phyloP scores from a whole-genome alignment of 1,284 basidiomycete genomes.

The Anthracocystis walkeri region DNA sequence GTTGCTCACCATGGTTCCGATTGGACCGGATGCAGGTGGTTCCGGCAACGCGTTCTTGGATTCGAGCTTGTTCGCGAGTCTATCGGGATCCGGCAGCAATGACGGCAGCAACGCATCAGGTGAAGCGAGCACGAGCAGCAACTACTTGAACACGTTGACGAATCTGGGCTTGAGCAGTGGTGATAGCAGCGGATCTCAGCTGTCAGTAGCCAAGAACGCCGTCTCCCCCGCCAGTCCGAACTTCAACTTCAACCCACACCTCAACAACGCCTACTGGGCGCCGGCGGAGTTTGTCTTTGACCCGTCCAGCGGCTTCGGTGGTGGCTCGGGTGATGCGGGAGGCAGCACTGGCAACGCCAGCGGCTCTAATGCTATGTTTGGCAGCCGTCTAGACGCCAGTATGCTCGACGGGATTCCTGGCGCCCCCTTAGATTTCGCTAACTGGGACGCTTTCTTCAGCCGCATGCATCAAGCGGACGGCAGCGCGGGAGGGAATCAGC shows the following conservation, averaged over 20 bases:
- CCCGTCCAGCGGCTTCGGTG: neutral
- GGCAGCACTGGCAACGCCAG: neutral
- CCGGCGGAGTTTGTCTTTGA: constrained; percentile 36
- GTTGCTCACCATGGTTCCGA: constrained; percentile 58
- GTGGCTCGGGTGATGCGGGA: neutral
- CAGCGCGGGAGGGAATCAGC: neutral
- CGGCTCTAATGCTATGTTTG: constrained; percentile 14
- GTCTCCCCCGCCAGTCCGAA: constrained; percentile 34
- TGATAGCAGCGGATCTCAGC: constrained; percentile 9
- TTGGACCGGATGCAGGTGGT: constrained; percentile 23
- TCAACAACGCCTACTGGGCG: constrained; percentile 56
- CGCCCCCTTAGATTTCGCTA: constrained; percentile 54
- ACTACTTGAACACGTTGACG: constrained; percentile 18
- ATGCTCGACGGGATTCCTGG: constrained; percentile 54
- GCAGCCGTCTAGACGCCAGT: constrained; percentile 25
- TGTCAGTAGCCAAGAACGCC: constrained; percentile 39
- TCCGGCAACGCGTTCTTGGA: constrained; percentile 31
- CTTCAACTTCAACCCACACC: constrained; percentile 58
- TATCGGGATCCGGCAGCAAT: constrained; percentile 6
- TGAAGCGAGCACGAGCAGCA: constrained; percentile 2
- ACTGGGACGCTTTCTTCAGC: constrained; percentile 53
- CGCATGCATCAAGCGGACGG: constrained; percentile 14
- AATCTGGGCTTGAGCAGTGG: constrained; percentile 5
- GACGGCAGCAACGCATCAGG: neutral
- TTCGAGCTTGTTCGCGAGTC: constrained; percentile 26